phyloP scores from a whole-genome alignment of 352 stramenopile genomes.

The Aphanomyces invadans region DNA sequence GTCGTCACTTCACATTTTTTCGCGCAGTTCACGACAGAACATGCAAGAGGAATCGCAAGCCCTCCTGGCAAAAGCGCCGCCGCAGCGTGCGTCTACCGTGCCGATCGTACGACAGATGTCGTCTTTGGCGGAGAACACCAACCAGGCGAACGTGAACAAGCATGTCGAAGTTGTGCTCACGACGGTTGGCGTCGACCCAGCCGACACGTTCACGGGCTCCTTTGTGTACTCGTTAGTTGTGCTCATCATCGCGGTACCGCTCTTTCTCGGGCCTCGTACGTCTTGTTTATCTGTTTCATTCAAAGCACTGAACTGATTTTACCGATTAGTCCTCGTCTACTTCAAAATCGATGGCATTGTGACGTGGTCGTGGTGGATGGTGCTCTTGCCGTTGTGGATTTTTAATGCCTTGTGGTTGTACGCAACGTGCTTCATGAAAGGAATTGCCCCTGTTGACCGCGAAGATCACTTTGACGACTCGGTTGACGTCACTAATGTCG shows the following conservation, averaged over 20 bases:
- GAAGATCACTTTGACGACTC: slow-evolving; percentile 14
- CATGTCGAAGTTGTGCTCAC: neutral
- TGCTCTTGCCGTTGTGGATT: slow-evolving; percentile 16
- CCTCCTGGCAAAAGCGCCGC: neutral
- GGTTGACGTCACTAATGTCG: neutral
- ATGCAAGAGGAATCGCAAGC: neutral
- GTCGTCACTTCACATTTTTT: slow-evolving; percentile 1
- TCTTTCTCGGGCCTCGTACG: neutral
- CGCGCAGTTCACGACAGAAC: neutral
- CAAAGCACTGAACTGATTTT: too few species aligned
- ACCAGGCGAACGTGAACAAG: slow-evolving; percentile 4
- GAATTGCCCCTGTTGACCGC: neutral
- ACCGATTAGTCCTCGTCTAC: slow-evolving; percentile 20
- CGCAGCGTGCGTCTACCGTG: neutral
- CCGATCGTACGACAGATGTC: slow-evolving; percentile 4
- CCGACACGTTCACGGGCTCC: slow-evolving; percentile 4
- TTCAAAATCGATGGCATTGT: slow-evolving; percentile 18
- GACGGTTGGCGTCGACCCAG: neutral
- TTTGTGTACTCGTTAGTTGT: neutral
- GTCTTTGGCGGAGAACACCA: slow-evolving; percentile 6
- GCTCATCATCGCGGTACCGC: neutral
- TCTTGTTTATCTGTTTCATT: too few species aligned
- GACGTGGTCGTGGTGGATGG: slow-evolving; percentile 13
- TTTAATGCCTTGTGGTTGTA: slow-evolving; percentile 14
- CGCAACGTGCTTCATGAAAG: slow-evolving; percentile 4